These are phyloP conservation scores for grape (Vitis vinifera) DNA, from an alignment of 164 flowering plant genomes.

Conservation along the genomic window ASM3070453v1 NC_081822.1:8329501-8330000, in stretches of 20 bases:
- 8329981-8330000: background rate
- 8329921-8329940: background rate
- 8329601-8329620: too few species aligned
- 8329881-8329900: slow-evolving; percentile 72
- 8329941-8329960: background rate
- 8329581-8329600: too few species aligned
- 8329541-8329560: too few species aligned
- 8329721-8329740: background rate
- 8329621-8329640: background rate
- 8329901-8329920: slow-evolving; percentile 78
- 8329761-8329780: slow-evolving; percentile 62
- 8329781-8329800: slow-evolving; percentile 70
- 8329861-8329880: slow-evolving; percentile 86
- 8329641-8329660: background rate
- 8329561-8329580: too few species aligned
- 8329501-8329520: too few species aligned
- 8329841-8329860: slow-evolving; percentile 51
- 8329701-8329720: slow-evolving; percentile 20
- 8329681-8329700: background rate
- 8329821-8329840: slow-evolving; percentile 53
- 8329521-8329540: too few species aligned
- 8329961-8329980: background rate
- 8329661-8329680: background rate
- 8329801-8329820: slow-evolving; percentile 65
- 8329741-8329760: slow-evolving; percentile 15